phyloP scores from a whole-genome alignment of 495 filamentous ascomycete genomes.

The Penicillium bovifimosum region DNA sequence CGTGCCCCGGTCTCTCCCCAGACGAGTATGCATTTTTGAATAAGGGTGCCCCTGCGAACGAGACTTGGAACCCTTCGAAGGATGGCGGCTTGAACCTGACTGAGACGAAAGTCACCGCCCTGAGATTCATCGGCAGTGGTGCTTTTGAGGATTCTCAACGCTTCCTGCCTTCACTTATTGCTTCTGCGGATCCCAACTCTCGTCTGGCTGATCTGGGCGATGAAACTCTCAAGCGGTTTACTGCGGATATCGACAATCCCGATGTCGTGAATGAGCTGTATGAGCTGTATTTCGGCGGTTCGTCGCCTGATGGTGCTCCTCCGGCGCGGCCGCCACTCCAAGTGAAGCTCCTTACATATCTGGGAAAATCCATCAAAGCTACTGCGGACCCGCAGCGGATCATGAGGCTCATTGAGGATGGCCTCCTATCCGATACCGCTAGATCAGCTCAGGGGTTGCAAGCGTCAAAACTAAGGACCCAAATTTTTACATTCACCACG shows the following conservation, averaged over 20 bases:
- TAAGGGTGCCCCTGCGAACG: slow-evolving; percentile 49
- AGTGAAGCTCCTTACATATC: slow-evolving; percentile 63
- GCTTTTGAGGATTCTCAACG: slow-evolving; percentile 75
- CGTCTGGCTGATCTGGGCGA: slow-evolving; percentile 75
- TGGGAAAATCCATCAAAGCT: slow-evolving; percentile 69
- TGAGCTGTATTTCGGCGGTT: slow-evolving; percentile 57
- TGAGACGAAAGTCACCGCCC: slow-evolving; percentile 60
- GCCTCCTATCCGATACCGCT: slow-evolving; percentile 47
- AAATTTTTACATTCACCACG: slow-evolving; percentile 83
- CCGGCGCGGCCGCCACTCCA: slow-evolving; percentile 64
- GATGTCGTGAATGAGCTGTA: slow-evolving; percentile 59
- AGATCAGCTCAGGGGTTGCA: slow-evolving; percentile 58
- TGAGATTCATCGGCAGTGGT: slow-evolving; percentile 72
- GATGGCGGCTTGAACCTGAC: slow-evolving; percentile 59
- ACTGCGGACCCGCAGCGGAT: slow-evolving; percentile 62
- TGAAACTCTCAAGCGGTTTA: slow-evolving; percentile 73
- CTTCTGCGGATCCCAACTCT: slow-evolving; percentile 75
- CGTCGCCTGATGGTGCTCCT: slow-evolving; percentile 36
- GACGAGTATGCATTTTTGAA: slow-evolving; percentile 70
- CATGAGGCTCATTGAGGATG: slow-evolving; percentile 61
- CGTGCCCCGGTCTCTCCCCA: slow-evolving; percentile 63
- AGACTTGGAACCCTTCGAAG: slow-evolving; percentile 60
- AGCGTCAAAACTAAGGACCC: slow-evolving; percentile 65
- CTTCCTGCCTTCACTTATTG: slow-evolving; percentile 77
- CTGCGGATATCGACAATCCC: slow-evolving; percentile 62